Evolutionary conservation across 2,329 filamentous ascomycete species (phyloP).

Genomic region (Colletotrichum graminicola): DNA sequence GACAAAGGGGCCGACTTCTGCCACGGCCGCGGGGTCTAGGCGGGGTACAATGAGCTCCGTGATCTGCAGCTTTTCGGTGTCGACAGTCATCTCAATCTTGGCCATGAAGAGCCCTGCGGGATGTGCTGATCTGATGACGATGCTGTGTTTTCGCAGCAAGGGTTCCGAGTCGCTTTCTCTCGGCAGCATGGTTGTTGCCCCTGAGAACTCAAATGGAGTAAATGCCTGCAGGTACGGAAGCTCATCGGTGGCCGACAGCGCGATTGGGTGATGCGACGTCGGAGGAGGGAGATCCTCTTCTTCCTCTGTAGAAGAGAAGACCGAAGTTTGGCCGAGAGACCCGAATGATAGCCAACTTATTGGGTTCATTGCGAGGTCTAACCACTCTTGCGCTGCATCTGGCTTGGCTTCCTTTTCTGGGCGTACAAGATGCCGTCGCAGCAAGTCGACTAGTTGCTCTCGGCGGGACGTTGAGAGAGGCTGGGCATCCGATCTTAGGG

Average conservation of each 20-base stretch:
- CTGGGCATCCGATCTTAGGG: constrained; percentile 51
- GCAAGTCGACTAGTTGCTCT: constrained; percentile 55
- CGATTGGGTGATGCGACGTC: constrained; percentile 74
- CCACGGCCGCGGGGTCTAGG: constrained; percentile 69
- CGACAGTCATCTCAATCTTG: constrained; percentile 69
- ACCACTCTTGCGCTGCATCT: constrained; percentile 55
- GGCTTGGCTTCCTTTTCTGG: constrained; percentile 49
- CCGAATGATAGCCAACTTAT: constrained; percentile 65
- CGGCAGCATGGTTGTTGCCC: constrained; percentile 62
- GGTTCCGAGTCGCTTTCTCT: constrained; percentile 47
- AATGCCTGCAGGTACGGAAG: constrained; percentile 79
- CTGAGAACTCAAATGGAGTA: constrained; percentile 73
- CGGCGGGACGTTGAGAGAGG: constrained; percentile 51
- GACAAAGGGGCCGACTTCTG: constrained; percentile 69
- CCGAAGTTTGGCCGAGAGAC: constrained; percentile 48
- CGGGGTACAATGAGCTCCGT: constrained; percentile 64
- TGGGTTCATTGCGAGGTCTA: constrained; percentile 64
- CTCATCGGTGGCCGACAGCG: constrained; percentile 73
- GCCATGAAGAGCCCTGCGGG: constrained; percentile 69
- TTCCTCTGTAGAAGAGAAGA: constrained; percentile 42
- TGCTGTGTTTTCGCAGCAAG: constrained; percentile 66
- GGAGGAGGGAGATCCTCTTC: constrained; percentile 55
- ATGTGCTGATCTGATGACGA: constrained; percentile 61
- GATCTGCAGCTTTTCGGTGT: constrained; percentile 65
- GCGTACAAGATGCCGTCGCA: constrained; percentile 57